Evolutionary conservation across 805 yeast genomes (phyloP).

Genomic region (Diddensiella santjacobensis): DNA sequence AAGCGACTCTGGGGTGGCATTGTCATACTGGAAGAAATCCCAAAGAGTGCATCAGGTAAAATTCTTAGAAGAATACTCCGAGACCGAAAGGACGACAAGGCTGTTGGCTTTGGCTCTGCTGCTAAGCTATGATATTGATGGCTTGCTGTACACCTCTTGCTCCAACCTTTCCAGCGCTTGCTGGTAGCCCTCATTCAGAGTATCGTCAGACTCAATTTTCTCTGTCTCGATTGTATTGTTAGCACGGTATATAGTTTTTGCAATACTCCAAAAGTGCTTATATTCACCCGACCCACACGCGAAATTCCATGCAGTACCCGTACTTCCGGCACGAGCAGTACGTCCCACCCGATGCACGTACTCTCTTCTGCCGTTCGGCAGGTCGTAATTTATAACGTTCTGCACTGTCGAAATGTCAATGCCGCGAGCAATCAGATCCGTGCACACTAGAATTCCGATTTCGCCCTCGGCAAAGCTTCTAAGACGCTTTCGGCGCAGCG

Average conservation of each 20-base stretch:
- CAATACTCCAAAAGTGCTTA: conserved; percentile 41
- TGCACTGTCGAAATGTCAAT: conserved; percentile 69
- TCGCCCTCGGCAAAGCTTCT: conserved; percentile 54
- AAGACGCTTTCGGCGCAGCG: conserved; percentile 54
- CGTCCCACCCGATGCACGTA: conserved; percentile 96
- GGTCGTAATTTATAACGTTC: conserved; percentile 82
- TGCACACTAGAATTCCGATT: conserved; percentile 55
- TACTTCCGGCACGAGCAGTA: conserved; percentile 87
- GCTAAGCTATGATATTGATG: background rate
- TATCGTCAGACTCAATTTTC: conserved; percentile 7
- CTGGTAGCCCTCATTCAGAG: conserved; percentile 16
- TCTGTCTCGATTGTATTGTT: conserved; percentile 18
- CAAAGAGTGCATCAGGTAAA: conserved; percentile 94
- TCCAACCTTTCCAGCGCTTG: conserved; percentile 19
- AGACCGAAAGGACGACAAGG: conserved; percentile 39
- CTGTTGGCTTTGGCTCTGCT: conserved; percentile 3
- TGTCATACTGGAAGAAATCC: conserved; percentile 73
- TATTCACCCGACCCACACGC: conserved; percentile 76
- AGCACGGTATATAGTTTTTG: conserved; percentile 27
- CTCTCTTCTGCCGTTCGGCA: conserved; percentile 84
- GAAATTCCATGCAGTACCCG: conserved; percentile 71
- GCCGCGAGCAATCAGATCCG: conserved; percentile 96
- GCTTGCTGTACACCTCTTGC: conserved; percentile 17
- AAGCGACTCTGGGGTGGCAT: conserved; percentile 45
- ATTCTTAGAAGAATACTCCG: conserved; percentile 87